Evolutionary conservation across 345 rosid genomes (phyloP).

Genomic region (Bruguiera gymnorhiza): DNA sequence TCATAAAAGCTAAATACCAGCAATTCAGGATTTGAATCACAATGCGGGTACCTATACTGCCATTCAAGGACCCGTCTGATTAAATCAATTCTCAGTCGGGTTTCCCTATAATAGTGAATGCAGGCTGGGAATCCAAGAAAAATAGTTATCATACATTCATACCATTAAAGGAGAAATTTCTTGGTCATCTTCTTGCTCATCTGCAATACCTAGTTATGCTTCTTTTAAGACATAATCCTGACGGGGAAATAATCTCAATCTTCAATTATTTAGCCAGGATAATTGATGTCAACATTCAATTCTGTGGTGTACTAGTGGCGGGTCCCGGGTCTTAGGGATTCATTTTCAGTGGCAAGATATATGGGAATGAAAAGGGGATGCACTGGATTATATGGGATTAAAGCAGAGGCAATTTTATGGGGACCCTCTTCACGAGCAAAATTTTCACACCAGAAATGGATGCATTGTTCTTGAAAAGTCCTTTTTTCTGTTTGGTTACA

Average conservation of each 20-base stretch:
- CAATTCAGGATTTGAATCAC: no score
- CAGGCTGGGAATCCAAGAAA: no score
- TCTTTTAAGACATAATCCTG: not conserved
- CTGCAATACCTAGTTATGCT: no score
- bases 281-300: not conserved
- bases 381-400: constrained; percentile 10
- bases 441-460: constrained; percentile 14
- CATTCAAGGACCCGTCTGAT: no score
- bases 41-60: no score
- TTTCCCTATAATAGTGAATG: no score
- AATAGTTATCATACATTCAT: no score
- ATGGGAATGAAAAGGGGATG: not conserved
- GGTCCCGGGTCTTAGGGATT: not conserved
- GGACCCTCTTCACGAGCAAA: constrained; percentile 27
- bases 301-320: no score
- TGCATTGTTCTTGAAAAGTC: constrained; percentile 29
- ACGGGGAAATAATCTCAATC: not conserved
- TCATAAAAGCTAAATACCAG: not conserved
- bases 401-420: constrained; percentile 25
- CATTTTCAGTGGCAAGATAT: not conserved
- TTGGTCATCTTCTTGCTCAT: no score
- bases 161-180: no score
- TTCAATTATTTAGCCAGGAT: not conserved
- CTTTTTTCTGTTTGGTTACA: constrained; percentile 36
- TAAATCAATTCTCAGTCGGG: no score